These are phyloP conservation scores for Cicer judaicum DNA, from an alignment of 306 rosid species.

Conservation along the genomic window DNA sequence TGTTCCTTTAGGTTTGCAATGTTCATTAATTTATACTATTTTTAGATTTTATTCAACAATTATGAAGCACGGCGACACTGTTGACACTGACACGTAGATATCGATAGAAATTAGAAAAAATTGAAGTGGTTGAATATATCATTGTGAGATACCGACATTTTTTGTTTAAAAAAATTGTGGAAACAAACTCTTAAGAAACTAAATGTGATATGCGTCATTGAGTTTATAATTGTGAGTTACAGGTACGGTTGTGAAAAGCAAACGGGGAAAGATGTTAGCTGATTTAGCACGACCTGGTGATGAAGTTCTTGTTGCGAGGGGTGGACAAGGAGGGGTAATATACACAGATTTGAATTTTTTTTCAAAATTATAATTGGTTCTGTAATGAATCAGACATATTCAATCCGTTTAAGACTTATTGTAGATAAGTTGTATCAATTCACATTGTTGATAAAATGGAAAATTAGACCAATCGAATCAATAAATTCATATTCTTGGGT, in stretches of 20 bases:
- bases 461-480: slow-evolving; percentile 8
- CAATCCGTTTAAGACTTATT: background rate
- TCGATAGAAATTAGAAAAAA: too few species aligned
- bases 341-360: background rate
- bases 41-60: too few species aligned
- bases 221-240: slow-evolving; percentile 38
- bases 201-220: slow-evolving; percentile 3
- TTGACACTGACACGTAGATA: too few species aligned
- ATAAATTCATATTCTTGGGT: slow-evolving; percentile 3
- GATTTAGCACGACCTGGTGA: slow-evolving; percentile 84
- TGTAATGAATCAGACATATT: background rate
- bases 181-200: background rate
- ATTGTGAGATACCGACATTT: background rate
- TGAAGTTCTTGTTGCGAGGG: slow-evolving; percentile 88
- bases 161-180: background rate
- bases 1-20: slow-evolving; percentile 89
- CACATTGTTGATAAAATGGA: slow-evolving; percentile 18
- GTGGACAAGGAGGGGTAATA: slow-evolving; percentile 98
- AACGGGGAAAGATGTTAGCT: slow-evolving; percentile 79
- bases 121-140: too few species aligned
- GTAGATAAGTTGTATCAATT: slow-evolving; percentile 12
- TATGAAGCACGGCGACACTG: too few species aligned
- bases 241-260: slow-evolving; percentile 93
- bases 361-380: slow-evolving; percentile 17
- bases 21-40: too few species aligned